These are phyloP conservation scores for Talaromyces sp. DNA, from an alignment of 2,329 filamentous ascomycete genomes.

Conservation along the genomic window DNA sequence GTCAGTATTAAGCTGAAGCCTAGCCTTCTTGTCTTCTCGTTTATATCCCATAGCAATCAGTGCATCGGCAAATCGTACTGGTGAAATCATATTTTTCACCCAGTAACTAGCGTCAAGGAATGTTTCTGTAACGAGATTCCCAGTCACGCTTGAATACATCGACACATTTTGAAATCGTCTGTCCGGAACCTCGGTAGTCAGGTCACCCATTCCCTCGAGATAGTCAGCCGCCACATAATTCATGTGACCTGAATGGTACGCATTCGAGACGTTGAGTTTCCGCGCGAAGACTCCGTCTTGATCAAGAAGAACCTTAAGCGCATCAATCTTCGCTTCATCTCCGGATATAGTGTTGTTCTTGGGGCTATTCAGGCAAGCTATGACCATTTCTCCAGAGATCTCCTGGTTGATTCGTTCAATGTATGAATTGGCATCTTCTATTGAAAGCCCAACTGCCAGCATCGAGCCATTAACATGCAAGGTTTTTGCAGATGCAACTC, in stretches of 20 bases:
- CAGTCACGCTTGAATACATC: constrained; percentile 29
- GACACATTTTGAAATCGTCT: constrained; percentile 19
- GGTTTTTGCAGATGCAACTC: constrained; percentile 25
- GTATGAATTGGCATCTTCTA: constrained; percentile 19
- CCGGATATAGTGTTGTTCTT: constrained; percentile 29
- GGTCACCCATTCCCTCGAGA: constrained; percentile 22
- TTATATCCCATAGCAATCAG: constrained; percentile 21
- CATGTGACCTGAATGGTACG: constrained; percentile 34
- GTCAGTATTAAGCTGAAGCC: constrained; percentile 8
- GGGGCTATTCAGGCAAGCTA: constrained; percentile 31
- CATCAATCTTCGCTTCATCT: constrained; percentile 26
- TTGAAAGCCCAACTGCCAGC: constrained; percentile 28
- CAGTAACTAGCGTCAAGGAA: constrained; percentile 27
- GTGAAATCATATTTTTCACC: constrained; percentile 32
- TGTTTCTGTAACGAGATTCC: constrained; percentile 20
- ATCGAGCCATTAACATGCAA: constrained; percentile 25
- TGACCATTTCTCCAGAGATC: constrained; percentile 22
- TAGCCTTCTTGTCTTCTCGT: neutral
- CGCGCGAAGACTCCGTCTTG: constrained; percentile 27
- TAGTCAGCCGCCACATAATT: constrained; percentile 26
- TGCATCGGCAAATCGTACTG: constrained; percentile 28
- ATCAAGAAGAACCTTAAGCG: constrained; percentile 24
- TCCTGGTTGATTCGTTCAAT: constrained; percentile 19
- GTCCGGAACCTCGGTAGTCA: constrained; percentile 18
- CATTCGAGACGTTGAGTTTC: constrained; percentile 29